Evolutionary conservation across 345 rosid species (phyloP).

Genomic region (Moricandia arvensis): DNA sequence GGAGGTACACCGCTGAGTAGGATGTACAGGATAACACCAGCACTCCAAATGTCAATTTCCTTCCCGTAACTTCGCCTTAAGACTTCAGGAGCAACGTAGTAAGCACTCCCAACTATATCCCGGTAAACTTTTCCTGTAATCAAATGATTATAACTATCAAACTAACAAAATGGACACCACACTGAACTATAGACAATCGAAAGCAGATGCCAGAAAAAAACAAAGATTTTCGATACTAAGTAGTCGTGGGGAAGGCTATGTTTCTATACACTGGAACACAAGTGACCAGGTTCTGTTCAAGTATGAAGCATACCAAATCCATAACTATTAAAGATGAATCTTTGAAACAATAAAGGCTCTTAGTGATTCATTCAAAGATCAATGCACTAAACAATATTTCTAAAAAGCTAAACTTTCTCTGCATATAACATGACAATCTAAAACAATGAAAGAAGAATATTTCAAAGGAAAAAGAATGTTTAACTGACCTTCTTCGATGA

Average conservation of each 20-base stretch:
- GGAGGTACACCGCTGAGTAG: conserved; percentile 95
- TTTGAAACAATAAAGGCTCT: background rate
- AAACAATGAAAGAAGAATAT: no score
- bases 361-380: background rate
- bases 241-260: background rate
- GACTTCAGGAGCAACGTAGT: conserved; percentile 96
- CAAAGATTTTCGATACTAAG: background rate
- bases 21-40: conserved; percentile 81
- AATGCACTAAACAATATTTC: background rate
- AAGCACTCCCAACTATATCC: conserved; percentile 87
- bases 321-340: background rate
- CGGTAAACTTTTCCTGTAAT: conserved; percentile 63
- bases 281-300: background rate
- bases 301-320: background rate
- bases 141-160: conserved; percentile 9
- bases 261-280: background rate
- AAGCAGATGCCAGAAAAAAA: background rate
- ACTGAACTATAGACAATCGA: background rate
- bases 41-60: conserved; percentile 96
- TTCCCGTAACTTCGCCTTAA: conserved; percentile 76
- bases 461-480: no score
- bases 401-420: no score
- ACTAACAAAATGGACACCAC: background rate
- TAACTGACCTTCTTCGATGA: conserved; percentile 70
- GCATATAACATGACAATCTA: background rate